Base-by-base conservation (phyloP, 176 grass and related monocot genomes). In the Musa troglodytarum region DNA sequence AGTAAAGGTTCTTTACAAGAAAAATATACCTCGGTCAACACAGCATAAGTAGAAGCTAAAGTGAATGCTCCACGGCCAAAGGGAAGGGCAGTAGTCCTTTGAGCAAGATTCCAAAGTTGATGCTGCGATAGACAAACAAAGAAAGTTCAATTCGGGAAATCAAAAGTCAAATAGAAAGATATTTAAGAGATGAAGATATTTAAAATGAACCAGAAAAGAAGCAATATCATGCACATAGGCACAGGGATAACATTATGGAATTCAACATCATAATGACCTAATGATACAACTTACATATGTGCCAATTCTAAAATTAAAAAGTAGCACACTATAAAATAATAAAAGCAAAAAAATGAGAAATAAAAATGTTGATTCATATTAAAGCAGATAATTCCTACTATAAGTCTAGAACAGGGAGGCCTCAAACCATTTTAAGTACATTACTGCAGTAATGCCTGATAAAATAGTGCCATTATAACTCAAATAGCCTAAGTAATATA, bases 41-140 rank as follows among this genome's bases (percentile, higher is more conserved):
- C 75, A 77, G 93, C 92, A 83, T 85, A 88, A 76, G 93, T 97
- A 81, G 93, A 93, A 85, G 87, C 85, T 73, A 97, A 81, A 69
- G 93, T 97, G 86, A 97, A 97, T 68, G 93, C 90, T 73, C 90
- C 93, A 68, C 93, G 90, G 8, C 93, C 93, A 69, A 93, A 97
- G 76, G 93, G 90, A 57, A 97, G 86, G 83, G 93, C 79, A 75
- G 93, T 92, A 75, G 93, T 97, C 78, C 93, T 97, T 82, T 97
- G 93, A 63, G 93, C 93, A 82, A 93, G 89, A 81, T 90, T 97
- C 93, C 93, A 97, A 72, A 97, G 80, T 82, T 93, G 90, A 88
- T 92, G 90, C 93, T 97, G 84, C 77, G 81, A 69, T 79, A 65
- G 53, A 49, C 15, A 20, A 26, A 50, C 20, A 83, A 55, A 64